These are phyloP conservation scores for Papiliotrema flavescens DNA, from an alignment of 1,284 basidiomycete species.

Conservation along the genomic window DNA sequence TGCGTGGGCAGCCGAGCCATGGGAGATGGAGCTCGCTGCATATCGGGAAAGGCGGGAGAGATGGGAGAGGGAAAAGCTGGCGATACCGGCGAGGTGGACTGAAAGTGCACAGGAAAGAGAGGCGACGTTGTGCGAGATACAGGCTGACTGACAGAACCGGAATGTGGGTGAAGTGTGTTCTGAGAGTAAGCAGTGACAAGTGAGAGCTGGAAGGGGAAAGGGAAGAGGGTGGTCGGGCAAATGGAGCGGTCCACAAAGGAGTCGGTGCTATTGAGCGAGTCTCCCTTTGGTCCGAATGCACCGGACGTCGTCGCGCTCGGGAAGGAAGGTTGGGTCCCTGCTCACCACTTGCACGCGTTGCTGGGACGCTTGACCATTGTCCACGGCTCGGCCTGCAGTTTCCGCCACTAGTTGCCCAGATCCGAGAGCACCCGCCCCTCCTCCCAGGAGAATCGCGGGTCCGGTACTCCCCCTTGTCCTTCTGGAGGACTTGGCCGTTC, in stretches of 20 bases:
- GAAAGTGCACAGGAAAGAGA: conserved; percentile 5
- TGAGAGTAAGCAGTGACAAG: background rate
- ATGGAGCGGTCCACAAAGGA: background rate
- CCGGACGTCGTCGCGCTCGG: too few species aligned
- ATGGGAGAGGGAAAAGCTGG: background rate
- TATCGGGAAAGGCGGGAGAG: background rate
- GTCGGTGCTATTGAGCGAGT: background rate
- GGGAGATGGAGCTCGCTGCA: conserved; percentile 1
- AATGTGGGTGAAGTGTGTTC: background rate
- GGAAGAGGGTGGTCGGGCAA: background rate
- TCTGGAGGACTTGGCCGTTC: conserved; percentile 2
- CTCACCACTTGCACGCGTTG: background rate
- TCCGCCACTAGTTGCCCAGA: background rate
- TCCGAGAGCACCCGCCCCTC: conserved; percentile 35
- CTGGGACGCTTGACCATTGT: background rate
- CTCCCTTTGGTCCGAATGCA: background rate
- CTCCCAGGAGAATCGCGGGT: conserved; percentile 30
- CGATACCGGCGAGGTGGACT: conserved; percentile 9
- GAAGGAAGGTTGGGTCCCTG: background rate
- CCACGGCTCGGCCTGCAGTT: background rate
- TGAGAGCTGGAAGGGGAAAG: background rate
- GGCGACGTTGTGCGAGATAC: background rate
- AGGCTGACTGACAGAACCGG: background rate
- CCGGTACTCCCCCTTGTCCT: conserved; percentile 18
- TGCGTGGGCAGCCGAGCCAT: background rate